Evolutionary conservation across 192 early-diverging fungal species (phyloP).

Genomic region (Linderina pennispora): DNA sequence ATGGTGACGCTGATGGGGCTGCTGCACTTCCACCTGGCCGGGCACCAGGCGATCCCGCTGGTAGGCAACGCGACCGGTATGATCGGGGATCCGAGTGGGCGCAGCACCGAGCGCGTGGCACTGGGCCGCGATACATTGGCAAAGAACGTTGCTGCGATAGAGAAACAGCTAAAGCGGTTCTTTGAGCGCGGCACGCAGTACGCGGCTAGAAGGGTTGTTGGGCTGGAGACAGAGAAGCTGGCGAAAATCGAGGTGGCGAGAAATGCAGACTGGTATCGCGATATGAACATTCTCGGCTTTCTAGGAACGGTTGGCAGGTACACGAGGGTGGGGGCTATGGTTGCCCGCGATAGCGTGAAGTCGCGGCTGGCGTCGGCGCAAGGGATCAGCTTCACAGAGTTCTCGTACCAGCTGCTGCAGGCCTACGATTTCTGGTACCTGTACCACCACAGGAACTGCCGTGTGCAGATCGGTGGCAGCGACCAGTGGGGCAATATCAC

Average conservation of each 20-base stretch:
- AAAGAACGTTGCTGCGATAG: constrained; percentile 61
- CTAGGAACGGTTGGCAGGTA: constrained; percentile 72
- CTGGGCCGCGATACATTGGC: constrained; percentile 52
- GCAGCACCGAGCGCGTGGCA: constrained; percentile 69
- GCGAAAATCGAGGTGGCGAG: constrained; percentile 59
- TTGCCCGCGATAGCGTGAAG: constrained; percentile 84
- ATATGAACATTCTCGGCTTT: constrained; percentile 71
- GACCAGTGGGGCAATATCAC: constrained; percentile 99
- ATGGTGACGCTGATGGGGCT: constrained; percentile 77
- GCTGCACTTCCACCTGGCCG: constrained; percentile 77
- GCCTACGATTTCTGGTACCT: constrained; percentile 92
- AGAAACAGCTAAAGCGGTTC: constrained; percentile 63
- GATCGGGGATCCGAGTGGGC: constrained; percentile 92
- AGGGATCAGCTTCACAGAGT: constrained; percentile 95
- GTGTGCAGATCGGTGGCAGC: constrained; percentile 76
- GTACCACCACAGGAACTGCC: constrained; percentile 46
- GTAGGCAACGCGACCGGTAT: constrained; percentile 89
- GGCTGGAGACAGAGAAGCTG: constrained; percentile 28
- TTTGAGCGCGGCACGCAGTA: constrained; percentile 54
- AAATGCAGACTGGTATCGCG: constrained; percentile 75
- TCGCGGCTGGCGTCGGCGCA: constrained; percentile 67
- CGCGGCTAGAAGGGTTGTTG: constrained; percentile 17
- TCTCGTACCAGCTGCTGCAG: constrained; percentile 93
- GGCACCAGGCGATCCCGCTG: constrained; percentile 77
- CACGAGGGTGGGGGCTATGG: constrained; percentile 76